Conservation (phyloP, 441 rosid species). For the Oxalis stricta region DNA sequence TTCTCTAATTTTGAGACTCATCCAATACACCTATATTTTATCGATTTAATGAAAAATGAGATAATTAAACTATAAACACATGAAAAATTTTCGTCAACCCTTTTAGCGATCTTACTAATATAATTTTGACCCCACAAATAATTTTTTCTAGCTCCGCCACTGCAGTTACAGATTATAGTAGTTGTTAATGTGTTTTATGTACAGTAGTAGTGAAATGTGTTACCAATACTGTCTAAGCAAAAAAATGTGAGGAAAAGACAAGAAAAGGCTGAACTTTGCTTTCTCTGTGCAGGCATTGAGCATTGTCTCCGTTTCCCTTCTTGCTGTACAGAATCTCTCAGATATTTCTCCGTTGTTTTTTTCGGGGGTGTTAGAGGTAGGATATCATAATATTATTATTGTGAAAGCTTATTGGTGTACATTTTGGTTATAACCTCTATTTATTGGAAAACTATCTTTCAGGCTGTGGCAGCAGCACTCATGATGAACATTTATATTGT, state of each 20-base stretch:
- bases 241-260: not conserved
- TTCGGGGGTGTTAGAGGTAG: slow-evolving; percentile 71
- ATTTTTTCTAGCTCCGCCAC: no score
- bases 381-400: not conserved
- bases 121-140: no score
- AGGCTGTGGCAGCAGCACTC: slow-evolving; percentile 89
- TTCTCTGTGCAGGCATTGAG: slow-evolving; percentile 52
- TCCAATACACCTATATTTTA: no score
- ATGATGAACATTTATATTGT: slow-evolving; percentile 93
- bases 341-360: slow-evolving; percentile 68
- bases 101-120: no score
- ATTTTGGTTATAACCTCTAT: not conserved
- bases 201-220: no score
- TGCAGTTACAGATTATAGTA: no score
- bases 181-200: slow-evolving; percentile 1
- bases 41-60: no score
- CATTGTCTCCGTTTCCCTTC: slow-evolving; percentile 80
- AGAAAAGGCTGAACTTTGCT: not conserved
- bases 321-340: slow-evolving; percentile 66
- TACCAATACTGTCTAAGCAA: not conserved
- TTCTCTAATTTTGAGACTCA: no score
- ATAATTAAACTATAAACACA: no score
- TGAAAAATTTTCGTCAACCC: no score
- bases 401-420: slow-evolving; percentile 1
- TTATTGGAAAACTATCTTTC: no score